Conservation (phyloP, 2,329 filamentous ascomycete species). For the Fusarium sp. region DNA sequence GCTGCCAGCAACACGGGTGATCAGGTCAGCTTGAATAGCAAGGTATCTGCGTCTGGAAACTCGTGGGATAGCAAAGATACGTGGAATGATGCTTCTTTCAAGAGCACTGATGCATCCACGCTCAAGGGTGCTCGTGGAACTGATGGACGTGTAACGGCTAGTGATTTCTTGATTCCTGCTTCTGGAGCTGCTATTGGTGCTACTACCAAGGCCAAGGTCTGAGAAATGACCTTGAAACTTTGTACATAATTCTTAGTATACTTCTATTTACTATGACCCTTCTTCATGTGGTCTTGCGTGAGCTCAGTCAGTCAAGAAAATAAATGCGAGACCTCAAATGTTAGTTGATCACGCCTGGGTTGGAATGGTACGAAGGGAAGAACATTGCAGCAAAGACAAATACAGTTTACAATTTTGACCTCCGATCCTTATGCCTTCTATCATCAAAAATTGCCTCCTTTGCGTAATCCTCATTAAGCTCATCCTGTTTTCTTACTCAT, state of each 20-base stretch:
- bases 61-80: constrained; percentile 52
- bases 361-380: neutral
- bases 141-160: constrained; percentile 52
- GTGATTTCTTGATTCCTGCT: constrained; percentile 54
- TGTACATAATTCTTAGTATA: neutral
- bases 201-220: constrained; percentile 28
- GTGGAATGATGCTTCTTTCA: constrained; percentile 53
- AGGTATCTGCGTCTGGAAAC: constrained; percentile 49
- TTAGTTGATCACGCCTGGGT: neutral
- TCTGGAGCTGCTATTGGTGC: constrained; percentile 42
- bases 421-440: neutral
- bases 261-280: neutral
- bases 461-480: neutral
- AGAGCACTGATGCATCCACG: constrained; percentile 47
- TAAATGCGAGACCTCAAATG: rapidly evolving
- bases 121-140: constrained; percentile 51
- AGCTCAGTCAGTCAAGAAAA: rapidly evolving
- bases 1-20: constrained; percentile 42
- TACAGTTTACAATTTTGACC: neutral
- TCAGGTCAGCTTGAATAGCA: constrained; percentile 19
- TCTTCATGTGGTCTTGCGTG: neutral
- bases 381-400: neutral
- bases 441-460: neutral
- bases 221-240: rapidly evolving
- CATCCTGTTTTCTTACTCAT: neutral